Evolutionary conservation across 2,329 filamentous ascomycete genomes (phyloP), one percentile per base, ranked within the genome.

Genomic region (Aaosphaeria arxii): DNA sequence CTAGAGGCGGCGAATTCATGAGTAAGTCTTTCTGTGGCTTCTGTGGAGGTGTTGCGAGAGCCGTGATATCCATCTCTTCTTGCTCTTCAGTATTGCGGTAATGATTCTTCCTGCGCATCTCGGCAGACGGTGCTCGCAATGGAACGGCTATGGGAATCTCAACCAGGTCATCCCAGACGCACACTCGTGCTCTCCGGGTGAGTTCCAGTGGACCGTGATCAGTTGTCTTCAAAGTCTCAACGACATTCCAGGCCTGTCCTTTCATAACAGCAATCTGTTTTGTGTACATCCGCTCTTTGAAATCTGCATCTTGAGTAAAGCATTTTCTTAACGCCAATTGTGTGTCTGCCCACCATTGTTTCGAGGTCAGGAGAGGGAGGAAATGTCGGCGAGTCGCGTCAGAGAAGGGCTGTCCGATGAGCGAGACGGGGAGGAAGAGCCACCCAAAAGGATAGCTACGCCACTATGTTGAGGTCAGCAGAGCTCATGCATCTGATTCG

Each of bases 271-370:
- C 92, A 52, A 99, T 95, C 66, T 99, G 94, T 57, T 89, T 85
- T n/a, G 90, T 90, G 73, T 96, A 99, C 94, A 99, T 99, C 71
- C 89, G 87, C 74, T 99, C 94, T 68, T 97, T 90, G 71, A 99
- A 99, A 71, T 99, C 94, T 2, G 87, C 85, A 69, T 99, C 94
- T 66, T 95, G 84, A 56, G 89, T 86, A 68, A 99, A 99, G 41
- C 96, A 86, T 52, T 84, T 82, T 46, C 94, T 88, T 36, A 99
- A 77, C 24, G 90, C 88, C 50, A 89, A 77, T 62, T 95, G 91
- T 4, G 94, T 99, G 60, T 96, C 90, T 55, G 86, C 89, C 94
- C 94, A 99, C 94, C 94, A 99, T 45, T 88, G 83, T 29, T 91
- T 95, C 1, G 91, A 97, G 0, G 94, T 97, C 32, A 99, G 79